Evolutionary conservation across 306 rosid genomes (phyloP), one percentile per base, ranked within the genome.

Genomic region (Carpinus viminea): DNA sequence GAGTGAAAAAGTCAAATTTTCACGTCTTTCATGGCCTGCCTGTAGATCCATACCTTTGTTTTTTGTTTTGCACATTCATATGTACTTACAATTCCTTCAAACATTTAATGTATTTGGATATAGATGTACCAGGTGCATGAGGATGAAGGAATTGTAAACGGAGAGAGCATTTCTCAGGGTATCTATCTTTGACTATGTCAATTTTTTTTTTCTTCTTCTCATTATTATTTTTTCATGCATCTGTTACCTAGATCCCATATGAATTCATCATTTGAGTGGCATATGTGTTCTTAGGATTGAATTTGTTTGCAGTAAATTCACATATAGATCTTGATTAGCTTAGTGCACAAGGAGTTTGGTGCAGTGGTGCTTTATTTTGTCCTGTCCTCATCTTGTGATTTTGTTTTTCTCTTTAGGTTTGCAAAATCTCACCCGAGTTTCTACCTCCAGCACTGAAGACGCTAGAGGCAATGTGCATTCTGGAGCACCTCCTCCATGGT

Each of bases 401-500:
- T 79, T 75, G 76, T 53, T 88, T 31, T 1, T 2, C 34, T 75
- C 75, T 84, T 80, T 88, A 89, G 98, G 90, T 80, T 53, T 88
- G 73, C 90, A 79, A 76, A 72, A 65, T 82, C 85, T 91, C 70
- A 74, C 86, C 46, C 87, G 52, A 70, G 86, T 91, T 70, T 70
- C 85, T 73, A 65, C 68, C n/a, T 68, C 24, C 79, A 75, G 62
- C 59, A 13, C 82, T 71, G 83, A 85, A 73, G 91, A 72, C 72
- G 62, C 86, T 64, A 83, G 80, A 59, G 91, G 88, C 76, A 91
- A 87, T 83, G 90, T 88, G 84, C 89, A 88, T 82, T 78, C 93
- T 45, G 98, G 92, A 83, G 95, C 91, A 73, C 86, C 87, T 70
- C 94, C 98, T 74, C 98, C 96, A 45, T 95, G 98, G 99, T 81